Conservation (phyloP, 495 filamentous ascomycete genomes). For the Rostrohypoxylon terebratum region DNA sequence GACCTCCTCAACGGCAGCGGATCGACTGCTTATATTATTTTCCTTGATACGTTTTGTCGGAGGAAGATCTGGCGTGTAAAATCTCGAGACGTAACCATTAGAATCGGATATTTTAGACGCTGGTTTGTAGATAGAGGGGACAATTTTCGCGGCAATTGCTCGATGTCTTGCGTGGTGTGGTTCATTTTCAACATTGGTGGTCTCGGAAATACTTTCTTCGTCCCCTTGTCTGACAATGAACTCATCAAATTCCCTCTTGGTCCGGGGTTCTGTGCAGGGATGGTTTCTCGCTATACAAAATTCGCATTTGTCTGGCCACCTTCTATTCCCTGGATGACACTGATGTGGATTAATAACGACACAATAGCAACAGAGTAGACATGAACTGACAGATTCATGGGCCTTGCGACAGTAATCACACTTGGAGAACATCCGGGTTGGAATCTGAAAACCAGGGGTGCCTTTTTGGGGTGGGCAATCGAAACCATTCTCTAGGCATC, state of each 20-base stretch:
- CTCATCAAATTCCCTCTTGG: conserved; percentile 11
- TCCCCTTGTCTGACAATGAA: not conserved
- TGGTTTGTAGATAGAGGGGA: not conserved
- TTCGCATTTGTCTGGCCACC: conserved; percentile 20
- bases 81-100: not conserved
- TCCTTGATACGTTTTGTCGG: not conserved
- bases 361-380: not conserved
- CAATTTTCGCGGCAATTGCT: not conserved
- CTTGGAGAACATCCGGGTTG: not conserved
- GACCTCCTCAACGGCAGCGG: not conserved
- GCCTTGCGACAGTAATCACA: conserved; percentile 23
- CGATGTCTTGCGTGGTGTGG: not conserved
- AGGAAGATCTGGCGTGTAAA: not conserved
- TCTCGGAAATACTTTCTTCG: not conserved
- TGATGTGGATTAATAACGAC: not conserved
- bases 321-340: conserved; percentile 9
- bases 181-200: not conserved
- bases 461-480: conserved; percentile 7
- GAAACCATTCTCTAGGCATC: conserved; percentile 12
- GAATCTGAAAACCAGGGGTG: not conserved
- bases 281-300: not conserved
- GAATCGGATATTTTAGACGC: not conserved
- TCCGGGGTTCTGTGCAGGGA: conserved; percentile 6
- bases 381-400: conserved; percentile 10
- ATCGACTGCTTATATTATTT: not conserved